Evolutionary conservation across 2,329 filamentous ascomycete species (phyloP).

Genomic region (Tolypocladium tundrense): DNA sequence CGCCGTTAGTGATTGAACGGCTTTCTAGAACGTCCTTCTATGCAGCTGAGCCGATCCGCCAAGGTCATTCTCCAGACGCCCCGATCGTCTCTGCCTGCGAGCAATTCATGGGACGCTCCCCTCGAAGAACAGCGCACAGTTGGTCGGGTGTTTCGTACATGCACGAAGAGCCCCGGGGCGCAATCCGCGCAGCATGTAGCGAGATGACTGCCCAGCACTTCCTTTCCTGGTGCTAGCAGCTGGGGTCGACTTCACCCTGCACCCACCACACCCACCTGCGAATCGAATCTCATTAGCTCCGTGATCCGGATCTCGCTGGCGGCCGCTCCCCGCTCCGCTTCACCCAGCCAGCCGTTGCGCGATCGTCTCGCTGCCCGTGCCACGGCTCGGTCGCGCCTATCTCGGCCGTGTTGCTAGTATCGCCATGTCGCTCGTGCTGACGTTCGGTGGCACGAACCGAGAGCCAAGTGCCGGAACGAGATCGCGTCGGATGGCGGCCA

Average conservation of each 20-base stretch:
- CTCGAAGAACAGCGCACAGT: no score
- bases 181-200: no score
- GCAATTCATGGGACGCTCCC: background rate
- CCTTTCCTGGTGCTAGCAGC: no score
- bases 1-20: background rate
- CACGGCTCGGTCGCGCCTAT: background rate
- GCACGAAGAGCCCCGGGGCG: no score
- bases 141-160: no score
- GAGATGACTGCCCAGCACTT: no score
- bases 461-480: background rate
- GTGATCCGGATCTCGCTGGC: background rate
- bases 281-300: background rate
- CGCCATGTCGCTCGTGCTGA: background rate
- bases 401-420: background rate
- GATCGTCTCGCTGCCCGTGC: background rate
- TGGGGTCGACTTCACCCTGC: no score
- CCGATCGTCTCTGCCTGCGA: background rate
- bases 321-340: background rate
- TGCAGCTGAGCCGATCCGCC: background rate
- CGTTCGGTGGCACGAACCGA: background rate
- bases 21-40: background rate
- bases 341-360: background rate
- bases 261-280: no score
- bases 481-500: background rate
- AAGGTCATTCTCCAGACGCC: background rate